These are phyloP conservation scores for Fonsecaea monophora DNA, from an alignment of 2,329 filamentous ascomycete genomes.

Conservation along the genomic window DNA sequence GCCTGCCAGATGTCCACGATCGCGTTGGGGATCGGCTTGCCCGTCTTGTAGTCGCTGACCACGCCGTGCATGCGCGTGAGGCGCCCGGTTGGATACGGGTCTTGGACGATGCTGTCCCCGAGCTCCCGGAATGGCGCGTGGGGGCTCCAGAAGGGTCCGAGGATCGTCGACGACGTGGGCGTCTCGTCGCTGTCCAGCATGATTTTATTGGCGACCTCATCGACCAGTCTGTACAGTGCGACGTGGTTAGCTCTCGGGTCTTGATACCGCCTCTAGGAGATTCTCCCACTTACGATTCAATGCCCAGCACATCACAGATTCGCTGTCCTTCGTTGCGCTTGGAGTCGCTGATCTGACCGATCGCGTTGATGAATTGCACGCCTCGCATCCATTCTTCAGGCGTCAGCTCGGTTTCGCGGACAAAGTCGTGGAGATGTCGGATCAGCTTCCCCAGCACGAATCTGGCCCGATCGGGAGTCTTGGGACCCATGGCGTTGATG, in stretches of 20 bases:
- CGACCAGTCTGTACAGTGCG: slow-evolving; percentile 62
- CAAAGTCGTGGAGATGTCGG: slow-evolving; percentile 78
- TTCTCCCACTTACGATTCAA: slow-evolving; percentile 61
- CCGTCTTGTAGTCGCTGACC: slow-evolving; percentile 12
- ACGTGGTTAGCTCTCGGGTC: slow-evolving; percentile 15
- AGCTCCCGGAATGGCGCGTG: slow-evolving; percentile 74
- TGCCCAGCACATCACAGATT: slow-evolving; percentile 74
- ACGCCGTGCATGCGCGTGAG: slow-evolving; percentile 9
- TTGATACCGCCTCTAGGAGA: background rate
- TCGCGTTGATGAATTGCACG: slow-evolving; percentile 75
- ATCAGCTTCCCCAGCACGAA: slow-evolving; percentile 70
- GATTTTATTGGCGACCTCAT: slow-evolving; percentile 76
- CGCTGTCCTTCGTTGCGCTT: slow-evolving; percentile 77
- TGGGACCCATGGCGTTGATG: slow-evolving; percentile 74
- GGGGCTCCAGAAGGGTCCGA: slow-evolving; percentile 80
- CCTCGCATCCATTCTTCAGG: slow-evolving; percentile 78
- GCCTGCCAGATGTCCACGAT: slow-evolving; percentile 82
- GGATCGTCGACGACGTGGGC: slow-evolving; percentile 62
- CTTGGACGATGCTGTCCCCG: slow-evolving; percentile 70
- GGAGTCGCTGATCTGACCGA: slow-evolving; percentile 71
- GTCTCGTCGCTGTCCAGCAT: slow-evolving; percentile 64
- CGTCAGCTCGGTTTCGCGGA: slow-evolving; percentile 77
- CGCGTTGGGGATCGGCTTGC: slow-evolving; percentile 68
- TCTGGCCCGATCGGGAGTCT: slow-evolving; percentile 68
- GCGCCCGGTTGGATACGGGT: slow-evolving; percentile 58